phyloP scores from a whole-genome alignment of 495 filamentous ascomycete species.

The Penicillium diatomitis region DNA sequence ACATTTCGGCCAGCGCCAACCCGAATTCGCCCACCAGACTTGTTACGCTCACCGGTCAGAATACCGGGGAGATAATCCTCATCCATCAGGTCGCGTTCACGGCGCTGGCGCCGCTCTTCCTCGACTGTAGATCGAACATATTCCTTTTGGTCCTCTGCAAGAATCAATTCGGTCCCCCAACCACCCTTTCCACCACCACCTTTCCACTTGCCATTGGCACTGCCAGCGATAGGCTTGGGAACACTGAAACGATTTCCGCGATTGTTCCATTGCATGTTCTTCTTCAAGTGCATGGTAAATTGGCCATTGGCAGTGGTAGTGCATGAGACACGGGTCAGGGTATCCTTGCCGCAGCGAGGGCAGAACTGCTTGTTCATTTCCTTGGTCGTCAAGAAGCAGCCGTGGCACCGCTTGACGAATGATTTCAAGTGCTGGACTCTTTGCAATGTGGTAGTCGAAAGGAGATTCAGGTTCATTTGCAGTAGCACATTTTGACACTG shows the following conservation, averaged over 20 bases:
- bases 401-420: slow-evolving; percentile 88
- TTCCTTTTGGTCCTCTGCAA: slow-evolving; percentile 96
- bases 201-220: slow-evolving; percentile 61
- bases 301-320: slow-evolving; percentile 69
- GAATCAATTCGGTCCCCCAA: slow-evolving; percentile 74
- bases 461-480: slow-evolving; percentile 86
- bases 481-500: slow-evolving; percentile 80
- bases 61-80: slow-evolving; percentile 86
- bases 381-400: slow-evolving; percentile 78
- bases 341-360: slow-evolving; percentile 77
- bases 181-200: slow-evolving; percentile 76
- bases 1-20: slow-evolving; percentile 82
- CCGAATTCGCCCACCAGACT: slow-evolving; percentile 54
- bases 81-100: slow-evolving; percentile 81
- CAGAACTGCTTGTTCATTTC: slow-evolving; percentile 91
- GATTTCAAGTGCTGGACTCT: slow-evolving; percentile 73
- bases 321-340: slow-evolving; percentile 79
- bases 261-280: slow-evolving; percentile 94
- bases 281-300: slow-evolving; percentile 83
- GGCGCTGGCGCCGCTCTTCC: slow-evolving; percentile 50
- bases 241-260: slow-evolving; percentile 82
- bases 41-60: slow-evolving; percentile 64
- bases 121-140: slow-evolving; percentile 56
- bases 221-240: slow-evolving; percentile 80
- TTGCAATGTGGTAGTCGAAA: slow-evolving; percentile 61